A percentile compares a stretch with the other conserved stretches of the same genome.
Evolutionary conservation across 306 rosid species (phyloP).

Genomic region (Malus sylvestris): DNA sequence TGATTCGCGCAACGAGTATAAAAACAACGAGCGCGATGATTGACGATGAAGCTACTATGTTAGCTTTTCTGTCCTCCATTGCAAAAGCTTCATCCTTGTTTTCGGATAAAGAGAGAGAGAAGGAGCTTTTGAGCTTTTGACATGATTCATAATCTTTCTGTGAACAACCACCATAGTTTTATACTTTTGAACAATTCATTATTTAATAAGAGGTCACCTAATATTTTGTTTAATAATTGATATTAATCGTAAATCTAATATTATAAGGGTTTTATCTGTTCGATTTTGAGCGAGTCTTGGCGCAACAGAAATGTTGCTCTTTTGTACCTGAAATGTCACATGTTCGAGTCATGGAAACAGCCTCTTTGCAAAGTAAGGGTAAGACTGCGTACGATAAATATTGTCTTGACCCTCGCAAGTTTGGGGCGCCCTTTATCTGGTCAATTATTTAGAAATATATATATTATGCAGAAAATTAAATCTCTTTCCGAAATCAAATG

Average conservation of each 20-base stretch:
- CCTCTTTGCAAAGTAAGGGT: fast-evolving
- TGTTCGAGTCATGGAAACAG: too few species aligned
- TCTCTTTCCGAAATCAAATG: not conserved
- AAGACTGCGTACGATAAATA: too few species aligned
- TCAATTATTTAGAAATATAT: not conserved
- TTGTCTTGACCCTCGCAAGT: too few species aligned
- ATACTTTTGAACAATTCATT: not conserved
- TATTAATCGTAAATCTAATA: not conserved
- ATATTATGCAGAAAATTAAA: not conserved
- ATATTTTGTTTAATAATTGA: not conserved
- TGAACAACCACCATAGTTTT: not conserved
- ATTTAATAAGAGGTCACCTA: not conserved
- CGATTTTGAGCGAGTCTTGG: not conserved
- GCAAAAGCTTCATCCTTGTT: constrained; percentile 21
- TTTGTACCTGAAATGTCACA: too few species aligned
- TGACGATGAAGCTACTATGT: constrained; percentile 31
- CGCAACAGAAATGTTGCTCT: too few species aligned
- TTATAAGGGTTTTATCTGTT: not conserved
- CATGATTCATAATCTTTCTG: not conserved
- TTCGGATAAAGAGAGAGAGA: not conserved
- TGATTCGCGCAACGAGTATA: constrained; percentile 41
- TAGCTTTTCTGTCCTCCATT: constrained; percentile 66
- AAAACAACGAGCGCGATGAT: constrained; percentile 36
- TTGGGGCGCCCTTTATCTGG: not conserved
- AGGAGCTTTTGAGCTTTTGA: not conserved